Evolutionary conservation across 306 rosid species (phyloP), one percentile per base, ranked within the genome.

Genomic region (Ammopiptanthus mongolicus): DNA sequence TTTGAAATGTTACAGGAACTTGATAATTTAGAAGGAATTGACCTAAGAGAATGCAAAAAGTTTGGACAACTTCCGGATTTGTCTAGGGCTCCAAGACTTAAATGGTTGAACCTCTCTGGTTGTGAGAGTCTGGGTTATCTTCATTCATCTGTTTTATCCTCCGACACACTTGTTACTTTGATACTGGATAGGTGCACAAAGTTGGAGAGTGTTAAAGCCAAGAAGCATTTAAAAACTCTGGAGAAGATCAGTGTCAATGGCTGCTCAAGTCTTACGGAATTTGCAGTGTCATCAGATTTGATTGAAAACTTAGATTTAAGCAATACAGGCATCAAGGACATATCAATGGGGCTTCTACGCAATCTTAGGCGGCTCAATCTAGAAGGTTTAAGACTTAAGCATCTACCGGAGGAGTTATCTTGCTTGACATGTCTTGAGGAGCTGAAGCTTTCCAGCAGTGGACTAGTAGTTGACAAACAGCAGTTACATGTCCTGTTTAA

Each of bases 261-360:
- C 0, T 81, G 81, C 64, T 1, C 3, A n/a, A 56, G 23, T 36
- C 46, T 84, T 0, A 44, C 7, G 62, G 58, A 78, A 57, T 69
- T 84, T 33, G 50, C 79, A 1, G 34, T 77, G 10, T 68, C 71
- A 0, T 64, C 81, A 0, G 51, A 78, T 19, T 39, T 23, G n/a
- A 68, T 74, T 21, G 80, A 80, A 50, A 68, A 11, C 3, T 66
- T 80, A 75, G 84, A 79, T 47, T 66, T 80, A 37, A 73, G 84
- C 39, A 46, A 29, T 1, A 66, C 84, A 12, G 65, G 64, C 23
- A 44, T 82, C 14, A 22, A 67, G 36, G 28, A 55, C 65, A 0
- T 28, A 10, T 83, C 81, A 36, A 56, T 78, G 3, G 75, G 75
- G 37, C 22, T 4, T 18, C 50, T 75, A 2, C 14, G 0, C 2